Evolutionary conservation across 169 alveolate species (phyloP).

Genomic region (Plasmodium vinckei): DNA sequence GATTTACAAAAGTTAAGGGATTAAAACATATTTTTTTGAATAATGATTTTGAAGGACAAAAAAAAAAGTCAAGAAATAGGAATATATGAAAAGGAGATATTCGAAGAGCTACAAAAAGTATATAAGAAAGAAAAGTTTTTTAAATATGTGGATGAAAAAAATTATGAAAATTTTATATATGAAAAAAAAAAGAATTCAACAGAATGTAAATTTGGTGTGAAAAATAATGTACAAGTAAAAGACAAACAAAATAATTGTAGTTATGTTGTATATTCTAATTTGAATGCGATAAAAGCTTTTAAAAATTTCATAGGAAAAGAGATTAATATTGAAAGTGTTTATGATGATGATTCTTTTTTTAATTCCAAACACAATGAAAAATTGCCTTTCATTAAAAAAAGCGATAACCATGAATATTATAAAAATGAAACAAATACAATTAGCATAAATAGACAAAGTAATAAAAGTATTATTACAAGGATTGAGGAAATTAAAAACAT

Average conservation of each 20-base stretch:
- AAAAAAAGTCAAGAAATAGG: constrained; percentile 46
- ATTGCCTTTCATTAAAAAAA: neutral
- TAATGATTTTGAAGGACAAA: constrained; percentile 36
- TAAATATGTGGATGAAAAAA: constrained; percentile 51
- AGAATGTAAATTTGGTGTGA: neutral
- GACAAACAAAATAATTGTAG: constrained; percentile 21
- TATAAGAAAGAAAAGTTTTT: constrained; percentile 11
- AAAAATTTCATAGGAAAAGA: constrained; percentile 55
- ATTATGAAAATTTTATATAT: constrained; percentile 37
- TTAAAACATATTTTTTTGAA: neutral
- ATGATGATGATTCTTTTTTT: neutral
- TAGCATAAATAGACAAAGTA: neutral
- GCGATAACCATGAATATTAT: too few species aligned
- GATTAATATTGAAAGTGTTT: constrained; percentile 7
- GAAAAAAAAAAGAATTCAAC: constrained; percentile 17
- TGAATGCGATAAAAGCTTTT: constrained; percentile 39
- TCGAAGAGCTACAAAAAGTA: constrained; percentile 37
- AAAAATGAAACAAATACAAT: too few species aligned
- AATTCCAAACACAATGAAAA: neutral
- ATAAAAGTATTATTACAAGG: neutral
- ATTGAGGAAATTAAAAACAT: constrained; percentile 28
- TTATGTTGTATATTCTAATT: constrained; percentile 4
- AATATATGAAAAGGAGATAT: constrained; percentile 30
- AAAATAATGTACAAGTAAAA: neutral
- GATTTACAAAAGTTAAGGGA: too few species aligned